Conservation (phyloP, 345 rosid genomes). For the Mangifera indica region DNA sequence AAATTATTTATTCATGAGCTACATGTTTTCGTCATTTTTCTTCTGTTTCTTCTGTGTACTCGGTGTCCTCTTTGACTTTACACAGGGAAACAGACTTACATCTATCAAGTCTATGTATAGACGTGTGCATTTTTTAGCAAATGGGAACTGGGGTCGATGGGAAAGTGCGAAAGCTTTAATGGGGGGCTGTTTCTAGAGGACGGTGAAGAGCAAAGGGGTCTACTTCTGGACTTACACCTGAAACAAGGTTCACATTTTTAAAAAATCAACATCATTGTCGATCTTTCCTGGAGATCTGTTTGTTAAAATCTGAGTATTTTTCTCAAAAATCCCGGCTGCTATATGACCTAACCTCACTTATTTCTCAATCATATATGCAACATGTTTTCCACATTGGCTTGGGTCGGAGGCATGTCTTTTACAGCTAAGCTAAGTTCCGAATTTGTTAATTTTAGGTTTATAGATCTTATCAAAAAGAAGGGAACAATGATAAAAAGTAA, state of each 20-base stretch:
- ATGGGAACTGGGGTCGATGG: not conserved
- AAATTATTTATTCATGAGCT: not conserved
- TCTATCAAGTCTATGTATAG: too few species aligned
- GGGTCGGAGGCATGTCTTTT: not conserved
- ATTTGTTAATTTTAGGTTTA: too few species aligned
- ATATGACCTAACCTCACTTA: not conserved
- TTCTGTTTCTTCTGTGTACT: not conserved
- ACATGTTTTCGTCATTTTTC: slow-evolving; percentile 7
- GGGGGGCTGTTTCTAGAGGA: not conserved
- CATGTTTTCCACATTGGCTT: not conserved
- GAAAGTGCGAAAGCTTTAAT: not conserved
- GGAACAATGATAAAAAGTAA: too few species aligned
- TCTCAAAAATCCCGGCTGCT: not conserved
- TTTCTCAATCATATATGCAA: not conserved
- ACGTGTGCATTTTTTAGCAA: not conserved
- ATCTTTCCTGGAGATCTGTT: not conserved
- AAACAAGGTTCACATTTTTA: not conserved
- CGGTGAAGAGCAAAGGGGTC: not conserved
- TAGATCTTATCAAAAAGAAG: too few species aligned
- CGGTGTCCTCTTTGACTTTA: not conserved
- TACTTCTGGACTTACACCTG: not conserved
- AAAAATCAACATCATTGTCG: not conserved
- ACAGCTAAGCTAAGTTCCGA: too few species aligned
- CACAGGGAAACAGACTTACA: too few species aligned
- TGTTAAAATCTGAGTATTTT: not conserved